Evolutionary conservation across 2,329 filamentous ascomycete species (phyloP), one percentile per base, ranked within the genome.

Genomic region (Xylaria sp.): DNA sequence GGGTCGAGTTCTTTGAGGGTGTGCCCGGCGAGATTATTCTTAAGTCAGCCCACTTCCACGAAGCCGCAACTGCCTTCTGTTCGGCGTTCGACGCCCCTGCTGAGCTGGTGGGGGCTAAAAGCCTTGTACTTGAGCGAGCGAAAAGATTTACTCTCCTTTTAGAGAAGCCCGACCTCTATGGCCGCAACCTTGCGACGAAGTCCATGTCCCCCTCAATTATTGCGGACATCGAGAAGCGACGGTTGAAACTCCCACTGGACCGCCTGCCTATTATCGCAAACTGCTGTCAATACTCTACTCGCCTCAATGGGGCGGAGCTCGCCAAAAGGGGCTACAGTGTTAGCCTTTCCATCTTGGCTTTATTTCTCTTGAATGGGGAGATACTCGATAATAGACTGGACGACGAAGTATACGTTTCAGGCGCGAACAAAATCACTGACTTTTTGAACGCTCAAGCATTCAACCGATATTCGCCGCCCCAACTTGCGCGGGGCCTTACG

Each of bases 401-500:
- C 24, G 1, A 34, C 3, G 6, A 8, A 5, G 7, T 4, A 45
- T 4, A 9, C 5, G 21, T n/a, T 11, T 19, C 32, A 14, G 32
- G 14, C 19, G 32, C 2, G 27, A 21, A 27, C 1, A 50, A 48
- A 14, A 30, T 63, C 8, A 42, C 56, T 5, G 1, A 21, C 3
- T 65, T 62, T 30, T 39, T 69, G 1, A 47, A 56, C 3, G n/a
- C 19, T 4, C 34, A 59, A n/a, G 36, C 54, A 4, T 65, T 65
- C 14, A 30, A 55, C 48, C n/a, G 11, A n/a, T 39, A 39, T 30
- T 34, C 11, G 9, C 45, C 58, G 14, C 67, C 80, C 91, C 87
- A 3, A 5, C 17, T 7, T 30, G 4, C 1, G 32, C 1, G 36
- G 3, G 21, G 42, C 9, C 51, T 65, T 32, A 70, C 60, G 4